Conservation (phyloP, 2,329 filamentous ascomycete genomes). For the Paraconiothyrium brasiliense region DNA sequence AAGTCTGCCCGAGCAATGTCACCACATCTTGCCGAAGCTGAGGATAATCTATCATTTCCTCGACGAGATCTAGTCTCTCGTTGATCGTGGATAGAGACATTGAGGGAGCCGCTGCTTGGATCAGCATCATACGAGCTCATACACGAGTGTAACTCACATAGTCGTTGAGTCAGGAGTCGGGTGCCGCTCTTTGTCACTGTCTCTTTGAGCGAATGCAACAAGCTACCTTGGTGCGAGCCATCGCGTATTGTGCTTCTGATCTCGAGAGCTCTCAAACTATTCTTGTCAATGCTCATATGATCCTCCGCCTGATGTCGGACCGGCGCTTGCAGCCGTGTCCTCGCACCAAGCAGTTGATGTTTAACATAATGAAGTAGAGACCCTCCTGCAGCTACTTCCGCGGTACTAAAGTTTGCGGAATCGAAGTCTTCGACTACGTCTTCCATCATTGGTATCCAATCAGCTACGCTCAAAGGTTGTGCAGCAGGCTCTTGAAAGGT, state of each 20-base stretch:
- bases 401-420: slow-evolving; percentile 66
- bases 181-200: slow-evolving; percentile 94
- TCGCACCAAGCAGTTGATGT: slow-evolving; percentile 77
- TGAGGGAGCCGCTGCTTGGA: slow-evolving; percentile 73
- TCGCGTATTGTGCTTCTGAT: slow-evolving; percentile 88
- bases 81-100: slow-evolving; percentile 85
- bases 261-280: slow-evolving; percentile 87
- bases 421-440: slow-evolving; percentile 68
- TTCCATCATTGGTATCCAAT: slow-evolving; percentile 83
- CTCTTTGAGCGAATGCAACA: slow-evolving; percentile 86
- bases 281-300: slow-evolving; percentile 90
- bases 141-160: slow-evolving; percentile 63
- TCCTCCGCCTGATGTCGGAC: slow-evolving; percentile 76
- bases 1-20: slow-evolving; percentile 74
- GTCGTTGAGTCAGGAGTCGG: slow-evolving; percentile 81
- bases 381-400: slow-evolving; percentile 80
- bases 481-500: slow-evolving; percentile 70
- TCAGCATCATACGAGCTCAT: slow-evolving; percentile 20
- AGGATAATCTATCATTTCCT: slow-evolving; percentile 73
- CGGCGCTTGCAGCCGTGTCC: slow-evolving; percentile 85
- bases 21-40: slow-evolving; percentile 75
- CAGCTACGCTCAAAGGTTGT: slow-evolving; percentile 60
- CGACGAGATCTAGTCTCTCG: slow-evolving; percentile 81
- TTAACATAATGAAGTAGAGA: slow-evolving; percentile 86
- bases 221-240: slow-evolving; percentile 78